A percentile compares a stretch with the other conserved stretches of the same genome.
These are phyloP conservation scores for Kluyveromyces siamensis DNA, from an alignment of 805 yeast genomes.

Conservation along the genomic window DNA sequence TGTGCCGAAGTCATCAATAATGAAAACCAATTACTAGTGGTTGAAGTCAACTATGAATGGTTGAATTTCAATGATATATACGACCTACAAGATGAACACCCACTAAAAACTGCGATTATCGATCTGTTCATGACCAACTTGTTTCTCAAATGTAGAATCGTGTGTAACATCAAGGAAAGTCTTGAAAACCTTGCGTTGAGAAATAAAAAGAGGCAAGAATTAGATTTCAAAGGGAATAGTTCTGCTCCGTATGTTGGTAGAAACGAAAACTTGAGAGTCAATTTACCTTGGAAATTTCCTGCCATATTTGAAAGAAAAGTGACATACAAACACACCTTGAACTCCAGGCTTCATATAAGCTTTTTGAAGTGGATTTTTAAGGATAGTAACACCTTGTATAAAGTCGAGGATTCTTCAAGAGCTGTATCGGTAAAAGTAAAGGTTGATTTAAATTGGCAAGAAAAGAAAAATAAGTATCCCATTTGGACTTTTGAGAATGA, in stretches of 20 bases:
- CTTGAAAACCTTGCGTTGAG: not conserved
- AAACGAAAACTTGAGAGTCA: not conserved
- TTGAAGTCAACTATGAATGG: not conserved
- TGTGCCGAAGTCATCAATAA: not conserved
- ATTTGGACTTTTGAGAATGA: not conserved
- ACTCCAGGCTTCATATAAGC: not conserved
- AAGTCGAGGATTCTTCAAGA: not conserved
- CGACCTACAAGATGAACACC: not conserved
- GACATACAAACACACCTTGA: not conserved
- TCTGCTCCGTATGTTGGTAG: not conserved
- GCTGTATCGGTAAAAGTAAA: not conserved
- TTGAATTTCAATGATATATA: conserved; percentile 1
- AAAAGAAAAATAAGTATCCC: not conserved
- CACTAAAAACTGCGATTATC: not conserved
- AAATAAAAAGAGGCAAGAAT: not conserved
- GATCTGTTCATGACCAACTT: conserved; percentile 1
- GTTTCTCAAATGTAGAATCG: not conserved
- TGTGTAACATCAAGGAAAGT: not conserved
- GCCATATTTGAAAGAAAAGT: not conserved
- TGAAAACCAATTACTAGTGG: not conserved
- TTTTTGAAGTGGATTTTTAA: not conserved
- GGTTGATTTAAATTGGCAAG: conserved; percentile 2
- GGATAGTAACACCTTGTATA: not conserved
- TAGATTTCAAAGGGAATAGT: not conserved
- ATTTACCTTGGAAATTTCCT: conserved; percentile 1